phyloP scores from a whole-genome alignment of 2,329 filamentous ascomycete species.

The Fusarium foetens region DNA sequence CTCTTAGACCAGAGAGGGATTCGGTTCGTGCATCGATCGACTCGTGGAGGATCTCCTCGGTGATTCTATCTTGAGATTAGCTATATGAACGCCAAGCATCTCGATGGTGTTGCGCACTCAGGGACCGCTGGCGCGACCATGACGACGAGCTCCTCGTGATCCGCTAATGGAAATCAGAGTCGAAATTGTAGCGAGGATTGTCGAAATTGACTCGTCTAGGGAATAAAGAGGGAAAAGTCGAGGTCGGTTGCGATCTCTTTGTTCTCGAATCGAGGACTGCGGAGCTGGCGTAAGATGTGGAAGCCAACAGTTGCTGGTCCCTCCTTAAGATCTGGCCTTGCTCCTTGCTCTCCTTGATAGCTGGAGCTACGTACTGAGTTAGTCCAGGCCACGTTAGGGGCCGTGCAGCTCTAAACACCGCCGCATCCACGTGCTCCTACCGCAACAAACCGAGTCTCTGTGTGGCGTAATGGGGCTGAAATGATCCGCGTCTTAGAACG shows the following conservation, averaged over 20 bases:
- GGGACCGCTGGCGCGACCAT: conserved; percentile 82
- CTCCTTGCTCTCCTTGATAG: conserved; percentile 41
- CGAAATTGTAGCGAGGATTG: neutral
- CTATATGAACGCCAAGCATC: conserved; percentile 10
- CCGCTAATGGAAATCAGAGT: conserved; percentile 10
- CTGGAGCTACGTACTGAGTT: conserved; percentile 36
- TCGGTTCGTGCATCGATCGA: conserved; percentile 94
- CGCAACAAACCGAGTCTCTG: neutral
- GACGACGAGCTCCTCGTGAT: conserved; percentile 48
- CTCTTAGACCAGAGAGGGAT: conserved; percentile 83
- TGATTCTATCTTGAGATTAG: conserved; percentile 71
- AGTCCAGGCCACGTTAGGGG: conserved; percentile 30
- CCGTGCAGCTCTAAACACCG: conserved; percentile 38
- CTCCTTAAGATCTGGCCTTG: conserved; percentile 46
- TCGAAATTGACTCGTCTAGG: conserved; percentile 4
- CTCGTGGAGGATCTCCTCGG: conserved; percentile 91
- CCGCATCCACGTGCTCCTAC: conserved; percentile 42
- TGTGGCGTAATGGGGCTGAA: conserved; percentile 43
- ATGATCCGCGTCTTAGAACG: conserved; percentile 41
- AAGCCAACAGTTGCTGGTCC: conserved; percentile 39
- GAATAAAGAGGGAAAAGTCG: neutral
- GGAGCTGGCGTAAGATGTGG: conserved; percentile 36
- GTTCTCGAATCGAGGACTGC: conserved; percentile 22
- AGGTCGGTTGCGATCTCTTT: conserved; percentile 17
- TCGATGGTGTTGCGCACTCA: conserved; percentile 63